Conservation (phyloP, 2,329 filamentous ascomycete species). For the Sporothrix globosa region DNA sequence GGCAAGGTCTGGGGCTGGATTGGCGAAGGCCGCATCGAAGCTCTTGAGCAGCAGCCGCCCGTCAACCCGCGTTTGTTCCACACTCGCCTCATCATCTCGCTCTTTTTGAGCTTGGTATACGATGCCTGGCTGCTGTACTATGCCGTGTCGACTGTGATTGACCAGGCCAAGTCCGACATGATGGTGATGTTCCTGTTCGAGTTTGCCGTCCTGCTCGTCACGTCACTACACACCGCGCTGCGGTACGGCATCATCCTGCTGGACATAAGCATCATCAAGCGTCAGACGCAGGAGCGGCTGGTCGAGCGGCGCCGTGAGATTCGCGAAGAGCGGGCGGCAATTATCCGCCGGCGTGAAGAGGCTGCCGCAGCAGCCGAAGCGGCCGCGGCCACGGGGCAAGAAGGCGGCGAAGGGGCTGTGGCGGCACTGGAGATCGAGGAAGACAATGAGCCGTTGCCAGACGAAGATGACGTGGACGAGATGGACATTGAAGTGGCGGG, state of each 20-base stretch:
- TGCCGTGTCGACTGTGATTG: conserved; percentile 78
- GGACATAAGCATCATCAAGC: conserved; percentile 74
- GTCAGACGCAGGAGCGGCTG: conserved; percentile 72
- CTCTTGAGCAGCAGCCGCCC: conserved; percentile 92
- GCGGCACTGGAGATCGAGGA: conserved; percentile 53
- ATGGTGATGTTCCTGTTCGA: conserved; percentile 99
- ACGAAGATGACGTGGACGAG: conserved; percentile 77
- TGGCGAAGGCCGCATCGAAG: conserved; percentile 88
- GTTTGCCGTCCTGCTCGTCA: conserved; percentile 83
- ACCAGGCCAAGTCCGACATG: conserved; percentile 91
- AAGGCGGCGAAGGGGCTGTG: conserved; percentile 53
- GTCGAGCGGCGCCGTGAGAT: conserved; percentile 70
- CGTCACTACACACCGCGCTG: conserved; percentile 75
- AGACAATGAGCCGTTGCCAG: conserved; percentile 54
- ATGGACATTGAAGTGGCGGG: conserved; percentile 94
- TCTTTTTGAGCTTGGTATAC: conserved; percentile 78
- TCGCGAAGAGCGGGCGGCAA: conserved; percentile 59
- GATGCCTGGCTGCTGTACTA: conserved; percentile 80
- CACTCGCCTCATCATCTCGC: conserved; percentile 74
- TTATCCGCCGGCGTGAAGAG: conserved; percentile 53
- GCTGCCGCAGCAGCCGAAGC: conserved; percentile 35
- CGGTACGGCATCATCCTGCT: conserved; percentile 78
- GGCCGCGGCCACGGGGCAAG: conserved; percentile 48
- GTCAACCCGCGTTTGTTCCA: conserved; percentile 89
- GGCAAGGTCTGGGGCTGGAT: conserved; percentile 99